Evolutionary conservation across 208 protist species (phyloP), one percentile per base, ranked within the genome.

Genomic region (Herpetomonas tarakana): DNA sequence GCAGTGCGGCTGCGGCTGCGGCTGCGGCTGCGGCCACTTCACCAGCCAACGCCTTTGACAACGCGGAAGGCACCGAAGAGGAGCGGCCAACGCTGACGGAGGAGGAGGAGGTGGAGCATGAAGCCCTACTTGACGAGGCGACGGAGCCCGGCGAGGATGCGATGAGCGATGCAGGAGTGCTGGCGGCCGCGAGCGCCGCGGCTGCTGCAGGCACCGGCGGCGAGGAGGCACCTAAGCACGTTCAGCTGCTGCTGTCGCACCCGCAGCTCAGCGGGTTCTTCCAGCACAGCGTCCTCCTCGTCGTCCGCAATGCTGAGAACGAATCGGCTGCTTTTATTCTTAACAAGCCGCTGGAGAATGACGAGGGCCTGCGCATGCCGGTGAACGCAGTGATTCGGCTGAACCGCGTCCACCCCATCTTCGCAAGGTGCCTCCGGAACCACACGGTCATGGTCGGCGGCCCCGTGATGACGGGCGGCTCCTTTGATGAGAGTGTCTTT

Each of bases 391-490:
- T 67, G 9, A 58, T 90, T 25, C 75, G 78, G 1, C 53, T 87
- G 21, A 73, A 56, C 31, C 71, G 67, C n/a, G 62, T 75, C 6
- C 88, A 91, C 61, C 76, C 78, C 7, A 78, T 94, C 58, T 86
- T 83, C 41, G 54, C 58, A 19, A 73, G 77, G 24, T 68, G 86
- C 56, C 75, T 94, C 31, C 35, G 57, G 24, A 61, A 86, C 57
- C 82, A 94, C 68, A 75, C 68, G 9, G 56, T 91, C 21, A 85
- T 94, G 79, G 69, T 91, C 47, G 88, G 88, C 18, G 88, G 88
- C n/a, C 84, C 83, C 11, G 83, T 91, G 22, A 71, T 86, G 71
- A 68, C 70, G 2, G 69, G 79, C 51, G 82, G 74, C 39, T 65
- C 73, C n/a, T 76, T 87, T 46, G 83, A 91, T 35, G 71, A 83